phyloP scores from a whole-genome alignment of 2,329 filamentous ascomycete species.

The Oidium heveae region DNA sequence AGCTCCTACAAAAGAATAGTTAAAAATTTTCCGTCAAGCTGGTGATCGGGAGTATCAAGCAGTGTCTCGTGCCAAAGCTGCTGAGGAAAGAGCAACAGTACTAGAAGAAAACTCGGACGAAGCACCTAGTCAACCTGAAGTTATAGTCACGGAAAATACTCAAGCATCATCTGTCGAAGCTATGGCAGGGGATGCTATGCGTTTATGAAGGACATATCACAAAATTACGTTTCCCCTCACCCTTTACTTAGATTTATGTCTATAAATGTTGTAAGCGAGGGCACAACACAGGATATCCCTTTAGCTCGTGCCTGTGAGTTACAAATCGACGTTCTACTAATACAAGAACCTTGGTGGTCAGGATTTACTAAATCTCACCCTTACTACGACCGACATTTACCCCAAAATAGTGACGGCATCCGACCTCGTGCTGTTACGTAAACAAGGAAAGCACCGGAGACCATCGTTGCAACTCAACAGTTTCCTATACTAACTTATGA shows the following conservation, averaged over 20 bases:
- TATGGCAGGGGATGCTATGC: not conserved
- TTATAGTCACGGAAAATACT: not conserved
- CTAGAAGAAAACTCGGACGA: not conserved
- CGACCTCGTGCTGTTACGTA: not conserved
- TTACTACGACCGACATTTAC: not conserved
- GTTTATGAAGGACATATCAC: not conserved
- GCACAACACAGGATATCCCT: not conserved
- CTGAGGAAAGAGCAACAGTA: not conserved
- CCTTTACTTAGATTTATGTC: not conserved
- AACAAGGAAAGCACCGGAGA: not conserved
- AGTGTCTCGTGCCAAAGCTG: not conserved
- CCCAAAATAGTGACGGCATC: not conserved
- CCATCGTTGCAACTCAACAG: not conserved
- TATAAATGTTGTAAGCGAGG: not conserved
- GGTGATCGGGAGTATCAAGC: not conserved
- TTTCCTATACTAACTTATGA: not conserved
- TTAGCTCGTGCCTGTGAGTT: not conserved
- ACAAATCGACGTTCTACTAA: not conserved
- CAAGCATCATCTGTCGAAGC: not conserved
- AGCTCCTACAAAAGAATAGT: not conserved
- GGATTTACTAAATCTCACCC: not conserved
- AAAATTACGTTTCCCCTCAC: not conserved
- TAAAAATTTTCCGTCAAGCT: not conserved
- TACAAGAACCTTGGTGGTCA: not conserved
- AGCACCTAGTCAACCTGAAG: not conserved